Evolutionary conservation across 176 grass and related monocot species (phyloP).

Genomic region (Eleusine indica): DNA sequence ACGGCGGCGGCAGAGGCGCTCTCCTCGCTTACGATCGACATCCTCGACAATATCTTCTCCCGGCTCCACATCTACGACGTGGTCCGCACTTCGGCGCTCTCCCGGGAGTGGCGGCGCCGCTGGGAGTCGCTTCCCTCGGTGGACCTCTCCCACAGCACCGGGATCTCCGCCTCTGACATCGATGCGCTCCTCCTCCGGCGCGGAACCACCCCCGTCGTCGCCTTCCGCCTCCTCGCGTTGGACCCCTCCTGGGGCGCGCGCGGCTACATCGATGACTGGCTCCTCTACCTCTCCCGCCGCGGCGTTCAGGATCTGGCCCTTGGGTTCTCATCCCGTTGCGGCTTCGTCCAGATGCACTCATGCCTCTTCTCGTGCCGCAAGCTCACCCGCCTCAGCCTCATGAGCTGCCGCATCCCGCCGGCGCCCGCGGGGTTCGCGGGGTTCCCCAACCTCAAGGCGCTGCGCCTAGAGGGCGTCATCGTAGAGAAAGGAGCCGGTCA

Average conservation of each 20-base stretch:
- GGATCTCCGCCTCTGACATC: constrained; percentile 12
- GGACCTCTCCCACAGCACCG: background rate
- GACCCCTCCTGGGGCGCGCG: background rate
- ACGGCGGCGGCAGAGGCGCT: background rate
- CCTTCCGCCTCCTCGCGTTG: constrained; percentile 6
- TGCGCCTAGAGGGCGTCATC: too few relatives aligned
- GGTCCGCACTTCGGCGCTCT: constrained; percentile 14
- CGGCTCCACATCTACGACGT: constrained; percentile 17
- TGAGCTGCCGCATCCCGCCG: too few relatives aligned
- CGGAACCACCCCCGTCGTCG: background rate
- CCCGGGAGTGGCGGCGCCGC: constrained; percentile 16
- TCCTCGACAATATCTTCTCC: constrained; percentile 14
- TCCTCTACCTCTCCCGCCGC: constrained; percentile 16
- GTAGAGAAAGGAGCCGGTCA: too few relatives aligned
- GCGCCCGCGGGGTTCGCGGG: too few relatives aligned
- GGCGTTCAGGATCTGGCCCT: background rate
- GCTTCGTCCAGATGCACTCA: too few relatives aligned
- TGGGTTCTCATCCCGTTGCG: background rate
- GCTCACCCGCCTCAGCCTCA: too few relatives aligned
- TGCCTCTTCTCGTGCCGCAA: too few relatives aligned
- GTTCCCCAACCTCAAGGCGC: too few relatives aligned
- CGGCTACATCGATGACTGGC: background rate
- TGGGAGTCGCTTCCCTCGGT: constrained; percentile 8
- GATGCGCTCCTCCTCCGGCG: constrained; percentile 16
- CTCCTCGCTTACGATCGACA: background rate